phyloP scores from a whole-genome alignment of 1,139 yeast genomes.

The Kodamaea sp. region DNA sequence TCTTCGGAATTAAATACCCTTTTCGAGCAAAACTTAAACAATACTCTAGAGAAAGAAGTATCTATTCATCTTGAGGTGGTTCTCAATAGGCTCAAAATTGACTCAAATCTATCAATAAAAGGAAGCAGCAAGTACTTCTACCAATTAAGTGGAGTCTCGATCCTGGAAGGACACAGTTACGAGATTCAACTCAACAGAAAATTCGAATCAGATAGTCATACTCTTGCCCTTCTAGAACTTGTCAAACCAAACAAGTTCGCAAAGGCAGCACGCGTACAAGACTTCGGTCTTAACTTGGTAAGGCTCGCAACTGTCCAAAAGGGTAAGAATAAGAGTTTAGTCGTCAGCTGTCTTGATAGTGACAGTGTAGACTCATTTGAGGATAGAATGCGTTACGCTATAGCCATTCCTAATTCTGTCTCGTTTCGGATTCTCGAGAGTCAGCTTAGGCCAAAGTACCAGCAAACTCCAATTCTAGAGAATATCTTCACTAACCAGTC shows the following conservation, averaged over 20 bases:
- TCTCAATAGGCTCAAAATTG: constrained; percentile 21
- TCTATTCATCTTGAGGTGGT: constrained; percentile 22
- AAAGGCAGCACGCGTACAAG: constrained; percentile 19
- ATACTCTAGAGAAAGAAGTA: constrained; percentile 7
- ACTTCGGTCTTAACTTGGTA: constrained; percentile 26
- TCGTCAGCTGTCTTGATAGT: constrained; percentile 6
- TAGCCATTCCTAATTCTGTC: constrained; percentile 8
- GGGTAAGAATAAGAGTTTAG: constrained; percentile 4
- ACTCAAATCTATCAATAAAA: constrained; percentile 20
- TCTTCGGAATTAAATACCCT: neutral
- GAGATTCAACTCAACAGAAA: constrained; percentile 1
- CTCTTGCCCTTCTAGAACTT: constrained; percentile 23
- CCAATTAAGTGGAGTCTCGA: constrained; percentile 12
- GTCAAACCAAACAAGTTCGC: constrained; percentile 35
- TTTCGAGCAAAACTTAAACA: neutral
- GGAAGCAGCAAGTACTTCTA: constrained; percentile 35
- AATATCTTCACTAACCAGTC: neutral
- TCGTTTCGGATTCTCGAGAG: neutral
- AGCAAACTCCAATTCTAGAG: neutral
- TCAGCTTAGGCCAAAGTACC: neutral
- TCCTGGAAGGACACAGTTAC: constrained; percentile 4
- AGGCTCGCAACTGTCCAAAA: constrained; percentile 17
- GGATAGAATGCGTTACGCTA: constrained; percentile 12
- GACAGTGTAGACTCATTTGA: constrained; percentile 10
- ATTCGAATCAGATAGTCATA: constrained; percentile 1